Conservation (phyloP, 306 rosid species). For the Astragalus membranaceus region DNA sequence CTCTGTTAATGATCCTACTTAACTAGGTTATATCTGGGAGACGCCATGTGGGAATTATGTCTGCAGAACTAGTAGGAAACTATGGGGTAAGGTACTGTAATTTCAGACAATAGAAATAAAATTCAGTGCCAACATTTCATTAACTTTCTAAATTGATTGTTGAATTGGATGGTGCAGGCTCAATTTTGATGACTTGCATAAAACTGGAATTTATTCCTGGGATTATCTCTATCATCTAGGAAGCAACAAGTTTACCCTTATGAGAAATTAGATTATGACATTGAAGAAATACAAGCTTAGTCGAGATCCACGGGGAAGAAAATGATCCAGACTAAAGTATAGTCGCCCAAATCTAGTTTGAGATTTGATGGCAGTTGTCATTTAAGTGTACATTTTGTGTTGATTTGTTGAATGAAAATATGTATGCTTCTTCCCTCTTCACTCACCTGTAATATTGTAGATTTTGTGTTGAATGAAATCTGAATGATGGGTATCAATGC, state of each 20-base stretch:
- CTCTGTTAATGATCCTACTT: not conserved
- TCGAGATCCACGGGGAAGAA: constrained; percentile 67
- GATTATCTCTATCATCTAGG: constrained; percentile 67
- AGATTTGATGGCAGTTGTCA: constrained; percentile 11
- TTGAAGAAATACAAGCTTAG: constrained; percentile 66
- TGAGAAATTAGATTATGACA: constrained; percentile 59
- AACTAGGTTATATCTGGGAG: constrained; percentile 71
- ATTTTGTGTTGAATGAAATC: constrained; percentile 12
- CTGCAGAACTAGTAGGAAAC: constrained; percentile 84
- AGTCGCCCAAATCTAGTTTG: not conserved
- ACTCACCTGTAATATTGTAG: not conserved
- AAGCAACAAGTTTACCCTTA: constrained; percentile 62
- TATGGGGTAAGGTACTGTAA: constrained; percentile 82
- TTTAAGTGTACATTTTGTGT: not conserved
- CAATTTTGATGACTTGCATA: constrained; percentile 79
- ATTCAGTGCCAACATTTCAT: not conserved
- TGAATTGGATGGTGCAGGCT: constrained; percentile 46
- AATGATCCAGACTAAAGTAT: constrained; percentile 34
- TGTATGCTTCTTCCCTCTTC: too few relatives aligned
- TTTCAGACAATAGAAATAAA: not conserved
- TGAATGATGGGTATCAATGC: not conserved
- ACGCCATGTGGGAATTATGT: constrained; percentile 75
- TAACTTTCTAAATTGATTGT: not conserved
- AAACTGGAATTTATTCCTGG: constrained; percentile 88
- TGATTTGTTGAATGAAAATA: constrained; percentile 24